Evolutionary conservation across 768 basidiomycete genomes (phyloP).

Genomic region (Mycena sanguinolenta): DNA sequence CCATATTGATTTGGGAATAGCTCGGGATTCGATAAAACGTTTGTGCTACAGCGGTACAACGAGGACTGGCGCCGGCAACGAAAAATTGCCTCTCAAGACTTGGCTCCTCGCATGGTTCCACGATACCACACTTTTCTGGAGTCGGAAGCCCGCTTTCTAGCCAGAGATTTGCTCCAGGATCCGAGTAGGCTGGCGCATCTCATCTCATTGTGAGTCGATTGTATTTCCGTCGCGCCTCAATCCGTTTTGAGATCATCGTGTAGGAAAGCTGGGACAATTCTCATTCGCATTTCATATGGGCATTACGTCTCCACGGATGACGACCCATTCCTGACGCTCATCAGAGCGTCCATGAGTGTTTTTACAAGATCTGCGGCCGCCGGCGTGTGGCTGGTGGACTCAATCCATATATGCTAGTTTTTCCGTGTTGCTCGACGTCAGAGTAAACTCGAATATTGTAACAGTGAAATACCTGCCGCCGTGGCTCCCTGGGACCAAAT

Average conservation of each 20-base stretch:
- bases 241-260: background rate
- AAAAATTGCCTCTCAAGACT: constrained; percentile 6
- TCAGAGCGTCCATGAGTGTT: constrained; percentile 4
- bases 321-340: background rate
- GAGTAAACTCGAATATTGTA: background rate
- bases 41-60: background rate
- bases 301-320: constrained; percentile 4
- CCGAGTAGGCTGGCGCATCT: background rate
- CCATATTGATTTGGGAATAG: background rate
- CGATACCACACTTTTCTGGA: constrained; percentile 7
- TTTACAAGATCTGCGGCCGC: background rate
- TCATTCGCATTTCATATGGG: constrained; percentile 22
- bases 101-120: constrained; percentile 1
- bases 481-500: constrained; percentile 18
- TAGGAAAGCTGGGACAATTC: constrained; percentile 9
- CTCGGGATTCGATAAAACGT: constrained; percentile 1
- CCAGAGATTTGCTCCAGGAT: background rate
- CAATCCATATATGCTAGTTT: background rate
- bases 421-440: background rate
- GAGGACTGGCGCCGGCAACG: constrained; percentile 11
- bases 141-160: background rate
- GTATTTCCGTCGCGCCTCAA: background rate
- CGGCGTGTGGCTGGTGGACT: constrained; percentile 17
- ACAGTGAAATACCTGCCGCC: constrained; percentile 15
- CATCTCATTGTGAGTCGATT: background rate